Conservation (phyloP, 2,329 filamentous ascomycete species). For the Fusarium chuoi region DNA sequence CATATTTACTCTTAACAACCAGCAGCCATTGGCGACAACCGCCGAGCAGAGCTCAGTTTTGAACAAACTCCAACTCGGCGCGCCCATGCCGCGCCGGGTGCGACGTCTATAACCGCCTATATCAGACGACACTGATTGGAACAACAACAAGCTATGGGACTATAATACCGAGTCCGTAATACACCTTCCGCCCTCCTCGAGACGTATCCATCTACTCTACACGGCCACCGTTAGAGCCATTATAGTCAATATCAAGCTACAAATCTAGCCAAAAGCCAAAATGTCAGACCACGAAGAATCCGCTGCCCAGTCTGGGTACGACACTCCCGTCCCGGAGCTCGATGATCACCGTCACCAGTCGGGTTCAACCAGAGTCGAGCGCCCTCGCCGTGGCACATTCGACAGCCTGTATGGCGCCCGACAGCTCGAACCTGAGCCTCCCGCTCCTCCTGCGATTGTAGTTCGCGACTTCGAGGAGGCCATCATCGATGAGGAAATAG, state of each 20-base stretch:
- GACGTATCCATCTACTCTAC: conserved; percentile 14
- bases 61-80: conserved; percentile 50
- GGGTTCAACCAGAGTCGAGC: conserved; percentile 66
- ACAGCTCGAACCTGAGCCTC: conserved; percentile 55
- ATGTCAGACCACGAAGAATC: conserved; percentile 76
- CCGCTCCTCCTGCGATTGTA: conserved; percentile 52
- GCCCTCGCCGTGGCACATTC: conserved; percentile 76
- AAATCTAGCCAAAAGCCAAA: conserved; percentile 43
- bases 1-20: conserved; percentile 13
- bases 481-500: conserved; percentile 78
- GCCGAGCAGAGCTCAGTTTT: conserved; percentile 44
- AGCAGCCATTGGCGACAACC: conserved; percentile 35
- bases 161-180: conserved; percentile 45
- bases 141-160: conserved; percentile 45
- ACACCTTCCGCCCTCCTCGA: conserved; percentile 28
- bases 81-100: conserved; percentile 52
- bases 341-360: conserved; percentile 86
- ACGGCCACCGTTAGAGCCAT: conserved; percentile 11
- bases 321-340: conserved; percentile 80
- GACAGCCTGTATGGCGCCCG: conserved; percentile 72
- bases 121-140: conserved; percentile 22
- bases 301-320: conserved; percentile 70
- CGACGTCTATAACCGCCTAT: conserved; percentile 38
- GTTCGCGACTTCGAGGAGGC: conserved; percentile 90
- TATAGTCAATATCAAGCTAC: conserved; percentile 1